These are phyloP conservation scores for Cucurbita moschata DNA, from an alignment of 306 rosid genomes.

Conservation along the genomic window DNA sequence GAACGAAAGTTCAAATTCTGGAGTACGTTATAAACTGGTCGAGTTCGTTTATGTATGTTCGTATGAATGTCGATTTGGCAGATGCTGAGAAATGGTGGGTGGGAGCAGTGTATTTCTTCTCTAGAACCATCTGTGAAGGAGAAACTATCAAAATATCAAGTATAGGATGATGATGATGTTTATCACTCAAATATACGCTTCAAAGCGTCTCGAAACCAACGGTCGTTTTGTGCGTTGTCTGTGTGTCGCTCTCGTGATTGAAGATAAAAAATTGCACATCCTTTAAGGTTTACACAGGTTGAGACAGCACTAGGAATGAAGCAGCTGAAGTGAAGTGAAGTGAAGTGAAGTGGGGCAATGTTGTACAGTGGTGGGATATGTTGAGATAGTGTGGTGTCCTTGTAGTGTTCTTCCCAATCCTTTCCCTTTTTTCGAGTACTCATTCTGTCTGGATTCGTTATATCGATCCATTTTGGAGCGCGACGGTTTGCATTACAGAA, in stretches of 20 bases:
- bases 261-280: constrained; percentile 18
- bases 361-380: constrained; percentile 59
- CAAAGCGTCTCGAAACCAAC: constrained; percentile 21
- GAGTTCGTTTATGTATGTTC: neutral
- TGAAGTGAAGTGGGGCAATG: constrained; percentile 14
- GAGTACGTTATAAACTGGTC: neutral
- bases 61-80: constrained; percentile 13
- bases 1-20: neutral
- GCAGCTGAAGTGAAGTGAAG: constrained; percentile 13
- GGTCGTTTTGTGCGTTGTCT: constrained; percentile 25
- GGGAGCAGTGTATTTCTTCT: constrained; percentile 97
- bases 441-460: neutral
- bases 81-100: constrained; percentile 93
- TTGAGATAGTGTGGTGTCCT: constrained; percentile 7
- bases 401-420: neutral
- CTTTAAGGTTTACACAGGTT: constrained; percentile 16
- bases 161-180: constrained; percentile 17
- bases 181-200: constrained; percentile 1
- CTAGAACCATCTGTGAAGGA: constrained; percentile 84
- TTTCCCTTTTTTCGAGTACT: neutral
- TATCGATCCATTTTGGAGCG: constrained; percentile 3
- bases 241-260: constrained; percentile 3
- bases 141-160: constrained; percentile 79
- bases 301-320: constrained; percentile 22
- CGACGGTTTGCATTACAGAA: neutral